phyloP scores from a whole-genome alignment of 2,329 filamentous ascomycete species.

The Tolypocladium tundrense region DNA sequence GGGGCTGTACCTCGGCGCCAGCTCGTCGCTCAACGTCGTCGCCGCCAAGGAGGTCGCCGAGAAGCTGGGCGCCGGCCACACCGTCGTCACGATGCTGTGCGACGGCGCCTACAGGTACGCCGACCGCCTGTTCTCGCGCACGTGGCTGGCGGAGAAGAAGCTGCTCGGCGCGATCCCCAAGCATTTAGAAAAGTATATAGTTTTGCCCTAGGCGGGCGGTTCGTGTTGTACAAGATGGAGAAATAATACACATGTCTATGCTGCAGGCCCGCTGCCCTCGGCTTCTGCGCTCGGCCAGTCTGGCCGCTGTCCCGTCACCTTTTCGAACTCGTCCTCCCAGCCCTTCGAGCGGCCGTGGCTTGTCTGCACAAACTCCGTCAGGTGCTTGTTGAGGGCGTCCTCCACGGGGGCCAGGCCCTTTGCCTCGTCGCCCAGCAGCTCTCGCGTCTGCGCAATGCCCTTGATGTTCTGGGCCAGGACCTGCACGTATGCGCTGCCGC shows the following conservation, averaged over 20 bases:
- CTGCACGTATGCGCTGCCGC: slow-evolving; percentile 16
- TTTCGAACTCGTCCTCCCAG: slow-evolving; percentile 16
- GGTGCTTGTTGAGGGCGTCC: slow-evolving; percentile 24
- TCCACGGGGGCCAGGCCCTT: slow-evolving; percentile 26
- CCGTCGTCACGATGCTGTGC: slow-evolving; percentile 86
- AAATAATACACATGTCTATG: slow-evolving; percentile 11
- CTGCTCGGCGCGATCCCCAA: slow-evolving; percentile 72
- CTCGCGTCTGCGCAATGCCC: slow-evolving; percentile 34
- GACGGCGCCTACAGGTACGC: slow-evolving; percentile 98
- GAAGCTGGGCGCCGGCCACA: slow-evolving; percentile 79
- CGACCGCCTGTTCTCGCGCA: slow-evolving; percentile 81
- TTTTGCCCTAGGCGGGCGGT: slow-evolving; percentile 52
- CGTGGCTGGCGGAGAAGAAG: slow-evolving; percentile 83
- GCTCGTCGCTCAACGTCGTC: slow-evolving; percentile 87
- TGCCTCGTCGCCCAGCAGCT: slow-evolving; percentile 24
- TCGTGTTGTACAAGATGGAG: slow-evolving; percentile 15
- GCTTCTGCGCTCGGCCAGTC: slow-evolving; percentile 11
- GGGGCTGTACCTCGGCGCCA: slow-evolving; percentile 88
- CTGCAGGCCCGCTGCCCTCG: neutral
- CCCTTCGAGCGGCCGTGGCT: slow-evolving; percentile 5
- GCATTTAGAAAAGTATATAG: slow-evolving; percentile 86
- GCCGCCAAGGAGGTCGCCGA: slow-evolving; percentile 90
- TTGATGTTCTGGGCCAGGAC: slow-evolving; percentile 20
- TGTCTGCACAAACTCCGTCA: slow-evolving; percentile 19
- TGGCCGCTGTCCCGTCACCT: slow-evolving; percentile 16